Conservation (phyloP, 108 stramenopile genomes). For the Chaetoceros muelleri region DNA sequence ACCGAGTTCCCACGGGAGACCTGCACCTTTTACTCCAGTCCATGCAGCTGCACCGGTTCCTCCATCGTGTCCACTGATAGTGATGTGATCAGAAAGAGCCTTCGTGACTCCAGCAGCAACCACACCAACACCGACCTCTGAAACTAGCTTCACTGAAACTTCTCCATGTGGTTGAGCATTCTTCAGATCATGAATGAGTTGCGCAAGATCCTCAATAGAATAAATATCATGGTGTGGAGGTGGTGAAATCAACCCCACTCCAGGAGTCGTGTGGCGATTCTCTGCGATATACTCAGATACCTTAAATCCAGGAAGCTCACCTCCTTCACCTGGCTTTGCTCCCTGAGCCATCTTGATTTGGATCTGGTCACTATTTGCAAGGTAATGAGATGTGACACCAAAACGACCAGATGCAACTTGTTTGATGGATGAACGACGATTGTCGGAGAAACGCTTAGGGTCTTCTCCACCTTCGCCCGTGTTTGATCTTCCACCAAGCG, state of each 20-base stretch:
- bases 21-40: conserved; percentile 90
- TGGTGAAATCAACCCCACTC: conserved; percentile 91
- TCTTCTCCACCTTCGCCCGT: conserved; percentile 96
- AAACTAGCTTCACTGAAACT: conserved; percentile 97
- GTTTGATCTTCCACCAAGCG: conserved; percentile 83
- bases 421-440: conserved; percentile 87
- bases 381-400: conserved; percentile 93
- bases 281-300: conserved; percentile 90
- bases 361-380: conserved; percentile 93
- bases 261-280: conserved; percentile 87
- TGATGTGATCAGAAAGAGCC: conserved; percentile 91
- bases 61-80: conserved; percentile 89
- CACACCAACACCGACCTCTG: conserved; percentile 96
- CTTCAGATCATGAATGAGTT: conserved; percentile 95
- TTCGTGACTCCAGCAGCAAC: conserved; percentile 95
- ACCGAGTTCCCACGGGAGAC: conserved; percentile 93
- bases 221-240: conserved; percentile 97
- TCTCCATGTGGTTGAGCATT: conserved; percentile 88
- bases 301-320: conserved; percentile 92
- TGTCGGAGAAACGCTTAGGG: conserved; percentile 78
- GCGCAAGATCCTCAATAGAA: conserved; percentile 94
- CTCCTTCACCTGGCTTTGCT: conserved; percentile 95
- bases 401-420: conserved; percentile 92
- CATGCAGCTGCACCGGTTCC: conserved; percentile 94
- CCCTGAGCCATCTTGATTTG: conserved; percentile 98